Conservation (phyloP, 306 rosid genomes). For the Oxytropis ochrocephala region DNA sequence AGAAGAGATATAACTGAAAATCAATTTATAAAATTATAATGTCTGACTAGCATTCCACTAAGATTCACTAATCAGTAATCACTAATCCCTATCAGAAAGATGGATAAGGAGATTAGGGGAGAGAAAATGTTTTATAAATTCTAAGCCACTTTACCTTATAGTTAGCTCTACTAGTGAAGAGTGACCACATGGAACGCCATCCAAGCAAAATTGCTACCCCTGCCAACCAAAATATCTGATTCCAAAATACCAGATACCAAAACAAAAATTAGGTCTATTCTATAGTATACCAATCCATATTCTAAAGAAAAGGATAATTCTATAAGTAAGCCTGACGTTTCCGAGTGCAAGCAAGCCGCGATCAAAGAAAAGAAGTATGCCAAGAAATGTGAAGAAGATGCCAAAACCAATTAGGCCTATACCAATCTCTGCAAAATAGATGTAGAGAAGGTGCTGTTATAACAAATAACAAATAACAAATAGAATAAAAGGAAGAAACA, state of each 20-base stretch:
- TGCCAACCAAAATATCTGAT: slow-evolving; percentile 73
- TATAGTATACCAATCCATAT: not conserved
- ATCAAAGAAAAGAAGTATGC: slow-evolving; percentile 76
- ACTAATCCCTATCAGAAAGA: not conserved
- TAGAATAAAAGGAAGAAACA: not conserved
- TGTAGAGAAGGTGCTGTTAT: not conserved
- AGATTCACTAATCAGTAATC: not conserved
- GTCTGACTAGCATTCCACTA: not conserved
- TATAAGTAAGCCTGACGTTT: slow-evolving; percentile 47
- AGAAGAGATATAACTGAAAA: too few relatives aligned
- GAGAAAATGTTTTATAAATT: not conserved
- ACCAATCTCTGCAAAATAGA: slow-evolving; percentile 58
- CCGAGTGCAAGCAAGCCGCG: slow-evolving; percentile 90
- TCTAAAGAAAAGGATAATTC: not conserved
- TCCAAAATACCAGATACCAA: slow-evolving; percentile 8
- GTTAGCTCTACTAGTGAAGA: slow-evolving; percentile 67
- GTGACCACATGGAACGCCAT: slow-evolving; percentile 59
- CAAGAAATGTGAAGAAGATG: slow-evolving; percentile 67
- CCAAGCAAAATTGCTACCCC: slow-evolving; percentile 89
- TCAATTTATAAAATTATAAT: too few relatives aligned
- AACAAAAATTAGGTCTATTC: slow-evolving; percentile 8
- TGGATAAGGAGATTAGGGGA: not conserved
- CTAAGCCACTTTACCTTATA: slow-evolving; percentile 44
- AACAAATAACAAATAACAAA: not conserved
- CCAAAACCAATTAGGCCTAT: slow-evolving; percentile 90